Evolutionary conservation across 176 grass and related monocot species (phyloP).

Genomic region (Secale cereale): DNA sequence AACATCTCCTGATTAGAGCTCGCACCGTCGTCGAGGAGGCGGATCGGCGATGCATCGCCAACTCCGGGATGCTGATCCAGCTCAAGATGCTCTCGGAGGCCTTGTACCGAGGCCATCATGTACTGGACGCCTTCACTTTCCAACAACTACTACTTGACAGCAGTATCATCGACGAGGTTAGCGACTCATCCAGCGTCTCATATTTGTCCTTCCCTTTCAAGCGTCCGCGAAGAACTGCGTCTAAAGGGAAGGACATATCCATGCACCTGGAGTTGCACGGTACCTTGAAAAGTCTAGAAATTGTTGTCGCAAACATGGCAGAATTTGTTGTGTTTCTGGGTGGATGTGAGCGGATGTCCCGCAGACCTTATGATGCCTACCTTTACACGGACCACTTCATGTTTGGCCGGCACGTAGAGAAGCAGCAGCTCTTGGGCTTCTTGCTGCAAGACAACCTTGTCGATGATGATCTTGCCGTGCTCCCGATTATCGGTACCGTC

Average conservation of each 20-base stretch:
- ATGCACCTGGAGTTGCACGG: too few relatives aligned
- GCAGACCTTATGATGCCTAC: background rate
- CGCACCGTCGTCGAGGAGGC: background rate
- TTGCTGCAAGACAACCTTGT: too few relatives aligned
- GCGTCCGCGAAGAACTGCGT: too few relatives aligned
- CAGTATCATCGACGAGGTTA: too few relatives aligned
- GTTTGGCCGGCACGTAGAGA: background rate
- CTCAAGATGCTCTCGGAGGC: background rate
- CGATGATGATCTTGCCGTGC: too few relatives aligned
- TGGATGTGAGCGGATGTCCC: background rate
- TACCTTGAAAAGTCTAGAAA: background rate
- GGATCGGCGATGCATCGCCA: background rate
- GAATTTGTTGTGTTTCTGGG: conserved; percentile 13
- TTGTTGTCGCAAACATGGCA: background rate
- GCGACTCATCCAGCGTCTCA: too few relatives aligned
- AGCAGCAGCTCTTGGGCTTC: background rate
- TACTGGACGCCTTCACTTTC: background rate
- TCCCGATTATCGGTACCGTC: too few relatives aligned
- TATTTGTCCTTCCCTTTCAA: too few relatives aligned
- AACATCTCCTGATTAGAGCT: background rate
- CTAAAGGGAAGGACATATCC: too few relatives aligned
- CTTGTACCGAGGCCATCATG: background rate
- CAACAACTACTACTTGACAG: too few relatives aligned
- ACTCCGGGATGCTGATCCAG: background rate
- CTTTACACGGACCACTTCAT: background rate